These are phyloP conservation scores for Massarina eburnea DNA, from an alignment of 2,329 filamentous ascomycete genomes.

Conservation along the genomic window DNA sequence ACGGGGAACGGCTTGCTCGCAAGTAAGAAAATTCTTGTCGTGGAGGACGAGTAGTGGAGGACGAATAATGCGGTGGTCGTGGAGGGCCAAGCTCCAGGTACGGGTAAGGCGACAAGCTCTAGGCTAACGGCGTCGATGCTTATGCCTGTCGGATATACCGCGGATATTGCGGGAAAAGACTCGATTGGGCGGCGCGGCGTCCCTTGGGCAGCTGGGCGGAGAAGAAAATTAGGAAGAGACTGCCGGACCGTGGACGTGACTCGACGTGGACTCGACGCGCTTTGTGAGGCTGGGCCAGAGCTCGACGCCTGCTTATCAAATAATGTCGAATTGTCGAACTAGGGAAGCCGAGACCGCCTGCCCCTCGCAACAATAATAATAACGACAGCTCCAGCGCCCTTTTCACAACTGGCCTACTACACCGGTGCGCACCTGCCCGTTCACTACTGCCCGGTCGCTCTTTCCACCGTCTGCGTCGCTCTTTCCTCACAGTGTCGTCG, in stretches of 20 bases:
- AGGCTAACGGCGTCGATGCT: not conserved
- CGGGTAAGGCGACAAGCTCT: constrained; percentile 5
- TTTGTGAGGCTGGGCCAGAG: no score
- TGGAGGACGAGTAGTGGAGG: constrained; percentile 15
- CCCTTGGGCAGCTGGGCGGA: no score
- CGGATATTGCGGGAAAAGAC: not conserved
- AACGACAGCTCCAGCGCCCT: no score
- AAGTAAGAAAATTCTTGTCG: constrained; percentile 22
- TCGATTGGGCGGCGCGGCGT: not conserved
- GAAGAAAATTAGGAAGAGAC: no score
- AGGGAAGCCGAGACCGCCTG: no score
- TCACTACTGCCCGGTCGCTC: not conserved
- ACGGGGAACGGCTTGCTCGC: constrained; percentile 31
- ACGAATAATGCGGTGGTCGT: not conserved
- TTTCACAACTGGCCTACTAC: no score
- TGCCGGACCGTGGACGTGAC: not conserved
- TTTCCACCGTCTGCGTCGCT: not conserved
- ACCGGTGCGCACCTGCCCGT: no score
- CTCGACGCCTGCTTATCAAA: no score
- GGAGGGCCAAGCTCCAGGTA: constrained; percentile 18
- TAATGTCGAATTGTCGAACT: no score
- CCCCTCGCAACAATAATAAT: no score
- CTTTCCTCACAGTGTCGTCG: not conserved
- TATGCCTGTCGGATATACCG: not conserved
- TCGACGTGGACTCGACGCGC: no score